Evolutionary conservation across 192 early-diverging fungal species (phyloP).

Genomic region (Coemansia aciculifera): DNA sequence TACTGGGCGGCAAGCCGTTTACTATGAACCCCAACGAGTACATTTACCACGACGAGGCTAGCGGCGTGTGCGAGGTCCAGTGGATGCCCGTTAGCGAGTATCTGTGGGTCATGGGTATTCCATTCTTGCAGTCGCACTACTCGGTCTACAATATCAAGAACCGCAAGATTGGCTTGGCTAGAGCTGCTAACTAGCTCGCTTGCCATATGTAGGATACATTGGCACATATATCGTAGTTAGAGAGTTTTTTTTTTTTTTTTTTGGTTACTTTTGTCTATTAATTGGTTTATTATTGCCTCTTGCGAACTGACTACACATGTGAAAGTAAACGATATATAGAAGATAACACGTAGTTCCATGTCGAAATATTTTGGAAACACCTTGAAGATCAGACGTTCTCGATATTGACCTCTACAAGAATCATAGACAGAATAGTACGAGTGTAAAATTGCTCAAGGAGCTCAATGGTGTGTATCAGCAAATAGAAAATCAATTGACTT

Average conservation of each 20-base stretch:
- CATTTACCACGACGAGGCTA: constrained; percentile 47
- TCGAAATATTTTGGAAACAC: not conserved
- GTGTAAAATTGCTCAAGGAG: not conserved
- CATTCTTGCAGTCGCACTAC: constrained; percentile 54
- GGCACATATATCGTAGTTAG: not conserved
- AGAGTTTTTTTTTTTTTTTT: not conserved
- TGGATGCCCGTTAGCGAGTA: constrained; percentile 57
- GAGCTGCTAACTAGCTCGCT: constrained; percentile 13
- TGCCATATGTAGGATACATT: not conserved
- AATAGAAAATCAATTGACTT: not conserved
- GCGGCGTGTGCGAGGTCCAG: constrained; percentile 48
- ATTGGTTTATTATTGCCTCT: not conserved
- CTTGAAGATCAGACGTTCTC: constrained; percentile 8
- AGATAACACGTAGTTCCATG: not conserved
- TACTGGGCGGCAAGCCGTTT: constrained; percentile 48
- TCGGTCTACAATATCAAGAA: constrained; percentile 53
- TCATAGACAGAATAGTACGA: not conserved
- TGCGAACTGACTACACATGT: not conserved
- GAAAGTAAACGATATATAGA: not conserved
- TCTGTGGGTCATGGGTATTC: constrained; percentile 53
- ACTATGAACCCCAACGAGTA: constrained; percentile 46
- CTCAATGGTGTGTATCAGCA: constrained; percentile 2
- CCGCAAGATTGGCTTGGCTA: constrained; percentile 46
- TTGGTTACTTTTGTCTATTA: too few relatives aligned
- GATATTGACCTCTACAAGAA: constrained; percentile 2